Base-by-base conservation (phyloP, 352 stramenopile genomes). In the Phytophthora tentaculata region DNA sequence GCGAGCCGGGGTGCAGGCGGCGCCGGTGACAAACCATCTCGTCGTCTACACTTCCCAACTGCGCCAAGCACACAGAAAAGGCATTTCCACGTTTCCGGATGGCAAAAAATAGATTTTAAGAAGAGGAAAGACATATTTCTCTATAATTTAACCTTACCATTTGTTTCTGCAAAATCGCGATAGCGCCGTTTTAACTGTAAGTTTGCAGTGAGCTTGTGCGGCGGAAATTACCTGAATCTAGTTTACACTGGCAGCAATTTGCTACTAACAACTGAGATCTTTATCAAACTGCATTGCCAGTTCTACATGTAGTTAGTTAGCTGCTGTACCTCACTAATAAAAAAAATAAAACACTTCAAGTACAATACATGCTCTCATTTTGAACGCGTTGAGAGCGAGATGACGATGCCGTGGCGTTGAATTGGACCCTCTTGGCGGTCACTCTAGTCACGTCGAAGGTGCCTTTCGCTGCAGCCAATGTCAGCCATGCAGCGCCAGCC, bases 331-430 rank as follows among this genome's bases (percentile, higher is more conserved):
- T n/a, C n/a, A n/a, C n/a, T n/a, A n/a, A n/a, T n/a, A n/a, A n/a
- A n/a, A n/a, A n/a, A n/a, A n/a, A n/a, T n/a, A n/a, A n/a, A n/a
- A n/a, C n/a, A n/a, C n/a, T n/a, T n/a, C n/a, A n/a, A n/a, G n/a
- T n/a, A n/a, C n/a, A n/a, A n/a, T n/a, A n/a, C n/a, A n/a, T n/a
- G n/a, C n/a, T n/a, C n/a, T n/a, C n/a, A n/a, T n/a, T n/a, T n/a
- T n/a, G n/a, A n/a, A n/a, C n/a, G n/a, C n/a, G n/a, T n/a, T 39
- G 44, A 48, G 13, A 65, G 61, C 60, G 61, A 73, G 47, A 58
- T 0, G 53, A 73, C 66, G 66, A 73, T 73, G 53, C 52, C 29
- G 65, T 64, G 29, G 52, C 6, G 47, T 73, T 68, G 58, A 66
- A 9, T 44, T 50, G 14, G 26, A 19, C 47, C 41, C 4, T 41